Conservation (phyloP, 2,329 filamentous ascomycete genomes). For the Fusarium palustre region DNA sequence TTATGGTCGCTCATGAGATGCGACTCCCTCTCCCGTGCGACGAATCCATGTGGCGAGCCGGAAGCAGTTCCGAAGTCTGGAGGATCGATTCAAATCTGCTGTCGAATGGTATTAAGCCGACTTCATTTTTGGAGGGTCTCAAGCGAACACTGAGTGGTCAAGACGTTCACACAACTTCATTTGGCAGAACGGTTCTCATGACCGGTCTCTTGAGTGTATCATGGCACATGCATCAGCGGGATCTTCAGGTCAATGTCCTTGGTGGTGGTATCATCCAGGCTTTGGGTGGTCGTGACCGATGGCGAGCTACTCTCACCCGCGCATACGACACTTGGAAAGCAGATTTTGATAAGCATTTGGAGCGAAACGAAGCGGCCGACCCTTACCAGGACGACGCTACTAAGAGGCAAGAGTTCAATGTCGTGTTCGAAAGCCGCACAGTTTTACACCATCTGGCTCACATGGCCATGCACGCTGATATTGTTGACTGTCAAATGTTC, state of each 20-base stretch:
- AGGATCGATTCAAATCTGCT: constrained; percentile 83
- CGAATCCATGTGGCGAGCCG: constrained; percentile 91
- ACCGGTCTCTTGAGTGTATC: constrained; percentile 91
- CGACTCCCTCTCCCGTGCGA: constrained; percentile 91
- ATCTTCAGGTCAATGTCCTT: constrained; percentile 89
- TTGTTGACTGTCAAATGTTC: constrained; percentile 97
- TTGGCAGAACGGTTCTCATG: constrained; percentile 94
- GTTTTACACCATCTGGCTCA: constrained; percentile 94
- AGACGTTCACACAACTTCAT: constrained; percentile 89
- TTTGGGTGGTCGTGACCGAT: constrained; percentile 88
- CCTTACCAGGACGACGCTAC: constrained; percentile 66
- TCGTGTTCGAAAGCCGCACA: constrained; percentile 86
- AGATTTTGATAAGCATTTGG: constrained; percentile 86
- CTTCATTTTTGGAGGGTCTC: constrained; percentile 89
- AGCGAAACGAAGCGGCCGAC: constrained; percentile 66
- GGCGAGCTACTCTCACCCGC: constrained; percentile 84
- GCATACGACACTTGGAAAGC: constrained; percentile 95
- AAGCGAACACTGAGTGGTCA: constrained; percentile 90
- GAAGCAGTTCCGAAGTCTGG: constrained; percentile 86
- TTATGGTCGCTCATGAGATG: constrained; percentile 98
- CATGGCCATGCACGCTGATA: constrained; percentile 97
- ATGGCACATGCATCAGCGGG: constrained; percentile 98
- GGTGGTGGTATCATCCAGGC: constrained; percentile 78
- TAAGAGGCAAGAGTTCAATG: constrained; percentile 71
- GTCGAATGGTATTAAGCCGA: constrained; percentile 84